Base-by-base conservation (phyloP, 306 rosid species). In the Senna siamea region DNA sequence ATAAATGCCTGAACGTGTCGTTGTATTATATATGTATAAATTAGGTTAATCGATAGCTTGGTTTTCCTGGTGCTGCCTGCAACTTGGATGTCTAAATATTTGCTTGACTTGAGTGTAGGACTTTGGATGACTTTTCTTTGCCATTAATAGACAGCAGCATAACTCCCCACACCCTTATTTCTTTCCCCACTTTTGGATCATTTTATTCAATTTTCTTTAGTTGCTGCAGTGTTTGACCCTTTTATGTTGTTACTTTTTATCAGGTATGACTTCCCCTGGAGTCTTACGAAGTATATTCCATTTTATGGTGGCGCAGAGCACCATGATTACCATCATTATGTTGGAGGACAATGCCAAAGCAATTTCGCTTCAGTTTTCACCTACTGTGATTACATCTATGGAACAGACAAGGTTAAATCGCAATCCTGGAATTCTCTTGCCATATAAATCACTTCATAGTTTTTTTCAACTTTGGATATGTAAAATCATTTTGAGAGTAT, bases 291-390 rank as follows among this genome's bases (percentile, higher is more conserved):
- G 80, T 87, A 76, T 41, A 89, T 94, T 77, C 99, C 99, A 32
- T 92, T 94, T 83, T 94, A 92, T 56, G 97, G 97, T 43, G 99
- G 99, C 14, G 88, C 99, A 51, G 99, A 94, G 76, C 68, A 94
- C 79, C 97, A 94, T 50, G 97, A 94, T 83, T 94, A 91, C 84
- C 97, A 94, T 85, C 97, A 92, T 79, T 94, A 89, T 80, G 99
- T 94, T 76, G 99, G 99, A 73, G 90, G 93, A 75, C 89, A 87
- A 65, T 92, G 99, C 88, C 97, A 92, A 14, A 94, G 97, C 84
- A 94, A 94, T 79, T 94, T 92, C 28, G 96, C 97, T 67, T 94
- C 99, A 51, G 96, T 92, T 74, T 94, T 94, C 85, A 94, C 99
- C 58, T 94, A 89, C 85, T 94, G 99, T 78, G 99, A 94, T 83